phyloP scores from a whole-genome alignment of 768 basidiomycete species.

The Inosperma sp. region DNA sequence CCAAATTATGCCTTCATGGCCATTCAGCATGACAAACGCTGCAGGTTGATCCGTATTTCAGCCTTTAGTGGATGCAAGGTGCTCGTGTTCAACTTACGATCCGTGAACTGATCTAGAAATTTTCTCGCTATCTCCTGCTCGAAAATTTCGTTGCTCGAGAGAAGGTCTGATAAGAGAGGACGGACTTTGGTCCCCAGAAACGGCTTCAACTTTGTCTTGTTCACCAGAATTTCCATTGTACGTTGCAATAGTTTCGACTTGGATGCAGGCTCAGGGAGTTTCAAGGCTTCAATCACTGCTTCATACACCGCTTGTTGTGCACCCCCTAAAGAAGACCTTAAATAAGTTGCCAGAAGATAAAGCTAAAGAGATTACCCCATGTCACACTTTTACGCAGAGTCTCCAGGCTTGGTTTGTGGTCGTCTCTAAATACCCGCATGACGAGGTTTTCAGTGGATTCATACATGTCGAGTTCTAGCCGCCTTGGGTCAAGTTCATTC shows the following conservation, averaged over 20 bases:
- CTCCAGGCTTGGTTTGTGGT: neutral
- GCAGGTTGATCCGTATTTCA: neutral
- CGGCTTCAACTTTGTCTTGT: neutral
- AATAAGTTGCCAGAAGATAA: neutral
- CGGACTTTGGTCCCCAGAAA: neutral
- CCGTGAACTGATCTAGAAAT: slow-evolving; percentile 3
- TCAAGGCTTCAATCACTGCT: neutral
- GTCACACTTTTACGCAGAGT: slow-evolving; percentile 4
- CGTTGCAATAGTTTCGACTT: neutral
- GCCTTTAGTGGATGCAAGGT: neutral
- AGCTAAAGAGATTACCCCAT: neutral
- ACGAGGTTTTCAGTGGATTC: neutral
- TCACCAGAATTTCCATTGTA: neutral
- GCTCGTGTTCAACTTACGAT: slow-evolving; percentile 6
- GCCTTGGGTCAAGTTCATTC: neutral
- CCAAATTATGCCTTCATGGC: too few relatives aligned
- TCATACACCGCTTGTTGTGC: slow-evolving; percentile 13
- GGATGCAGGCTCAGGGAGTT: neutral
- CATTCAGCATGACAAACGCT: neutral
- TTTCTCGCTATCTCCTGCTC: neutral
- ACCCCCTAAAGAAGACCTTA: slow-evolving; percentile 1
- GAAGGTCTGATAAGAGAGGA: neutral
- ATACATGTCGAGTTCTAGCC: slow-evolving; percentile 13
- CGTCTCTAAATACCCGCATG: neutral
- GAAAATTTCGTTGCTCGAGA: neutral